These are phyloP conservation scores for Cucumis hystrix DNA, from an alignment of 306 rosid genomes.

Conservation along the genomic window DNA sequence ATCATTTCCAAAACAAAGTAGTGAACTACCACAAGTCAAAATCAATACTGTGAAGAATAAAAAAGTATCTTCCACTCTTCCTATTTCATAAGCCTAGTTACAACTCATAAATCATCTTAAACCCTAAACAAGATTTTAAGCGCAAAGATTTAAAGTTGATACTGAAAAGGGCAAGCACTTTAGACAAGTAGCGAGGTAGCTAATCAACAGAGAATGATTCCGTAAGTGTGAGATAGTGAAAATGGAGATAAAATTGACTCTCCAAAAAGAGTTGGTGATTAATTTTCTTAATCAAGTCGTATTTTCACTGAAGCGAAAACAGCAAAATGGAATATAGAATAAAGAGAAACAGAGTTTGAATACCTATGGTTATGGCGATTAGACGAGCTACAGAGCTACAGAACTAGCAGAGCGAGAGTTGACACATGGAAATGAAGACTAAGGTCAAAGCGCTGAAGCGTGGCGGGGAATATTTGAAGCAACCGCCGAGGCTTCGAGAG, in stretches of 20 bases:
- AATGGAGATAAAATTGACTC: background rate
- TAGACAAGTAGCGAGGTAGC: background rate
- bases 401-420: background rate
- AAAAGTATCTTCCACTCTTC: background rate
- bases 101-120: background rate
- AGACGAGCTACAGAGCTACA: background rate
- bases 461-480: constrained; percentile 9
- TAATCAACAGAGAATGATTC: background rate
- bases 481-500: background rate
- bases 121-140: background rate
- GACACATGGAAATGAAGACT: background rate
- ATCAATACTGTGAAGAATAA: background rate
- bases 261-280: background rate
- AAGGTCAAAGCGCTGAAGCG: background rate
- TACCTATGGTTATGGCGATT: background rate
- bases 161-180: background rate
- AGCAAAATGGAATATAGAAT: background rate
- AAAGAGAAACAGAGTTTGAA: background rate
- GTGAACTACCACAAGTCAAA: background rate
- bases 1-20: background rate
- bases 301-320: background rate
- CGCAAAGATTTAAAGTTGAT: background rate
- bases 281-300: background rate
- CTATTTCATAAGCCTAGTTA: background rate
- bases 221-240: background rate